These are phyloP conservation scores for Amauroascus verrucosus DNA, from an alignment of 2,329 filamentous ascomycete species.

Conservation along the genomic window DNA sequence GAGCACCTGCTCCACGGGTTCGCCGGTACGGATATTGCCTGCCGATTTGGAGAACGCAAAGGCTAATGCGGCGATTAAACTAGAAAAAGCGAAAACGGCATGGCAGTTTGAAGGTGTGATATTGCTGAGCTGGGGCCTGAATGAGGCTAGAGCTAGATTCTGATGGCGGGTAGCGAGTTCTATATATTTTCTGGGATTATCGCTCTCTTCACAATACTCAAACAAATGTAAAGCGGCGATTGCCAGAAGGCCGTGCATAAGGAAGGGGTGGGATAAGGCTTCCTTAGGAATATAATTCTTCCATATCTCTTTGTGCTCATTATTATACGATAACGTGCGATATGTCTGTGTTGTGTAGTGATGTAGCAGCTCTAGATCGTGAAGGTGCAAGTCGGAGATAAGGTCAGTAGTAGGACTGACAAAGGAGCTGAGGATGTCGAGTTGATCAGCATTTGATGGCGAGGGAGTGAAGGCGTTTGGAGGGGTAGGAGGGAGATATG, in stretches of 20 bases:
- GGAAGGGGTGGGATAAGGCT: constrained; percentile 20
- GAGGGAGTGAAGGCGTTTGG: constrained; percentile 2
- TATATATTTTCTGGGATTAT: constrained; percentile 20
- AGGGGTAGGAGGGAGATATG: constrained; percentile 10
- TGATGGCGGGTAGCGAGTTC: constrained; percentile 25
- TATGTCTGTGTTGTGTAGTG: constrained; percentile 31
- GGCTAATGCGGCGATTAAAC: constrained; percentile 24
- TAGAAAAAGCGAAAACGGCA: constrained; percentile 26
- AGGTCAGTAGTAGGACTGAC: constrained; percentile 15
- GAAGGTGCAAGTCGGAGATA: constrained; percentile 20
- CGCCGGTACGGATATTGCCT: constrained; percentile 15
- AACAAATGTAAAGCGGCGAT: constrained; percentile 22
- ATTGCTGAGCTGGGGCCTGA: constrained; percentile 20
- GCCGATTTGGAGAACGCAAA: constrained; percentile 22
- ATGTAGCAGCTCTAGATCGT: constrained; percentile 39
- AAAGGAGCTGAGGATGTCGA: constrained; percentile 17
- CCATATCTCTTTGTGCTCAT: constrained; percentile 19
- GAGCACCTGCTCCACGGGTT: constrained; percentile 21
- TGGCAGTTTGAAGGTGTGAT: constrained; percentile 25
- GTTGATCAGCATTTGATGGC: constrained; percentile 14
- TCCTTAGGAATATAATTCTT: constrained; percentile 20
- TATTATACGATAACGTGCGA: constrained; percentile 19
- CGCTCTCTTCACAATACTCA: constrained; percentile 20
- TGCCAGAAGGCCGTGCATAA: constrained; percentile 23
- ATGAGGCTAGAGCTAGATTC: constrained; percentile 21